Base-by-base conservation (phyloP, 2,329 filamentous ascomycete genomes). In the Colletotrichum lupini region DNA sequence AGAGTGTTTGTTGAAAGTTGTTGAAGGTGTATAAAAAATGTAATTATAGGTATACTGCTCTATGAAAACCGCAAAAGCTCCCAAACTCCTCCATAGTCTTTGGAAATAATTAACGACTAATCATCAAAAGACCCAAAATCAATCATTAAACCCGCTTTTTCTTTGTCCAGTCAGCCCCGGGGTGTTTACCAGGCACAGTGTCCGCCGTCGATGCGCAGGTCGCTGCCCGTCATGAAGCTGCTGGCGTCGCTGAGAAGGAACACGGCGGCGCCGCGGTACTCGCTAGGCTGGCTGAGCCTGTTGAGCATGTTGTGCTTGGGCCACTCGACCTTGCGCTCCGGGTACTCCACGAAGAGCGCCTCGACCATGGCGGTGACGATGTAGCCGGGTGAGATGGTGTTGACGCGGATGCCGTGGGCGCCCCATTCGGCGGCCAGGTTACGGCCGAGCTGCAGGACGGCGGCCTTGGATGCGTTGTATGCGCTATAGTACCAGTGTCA, bases 351-450 rank as follows among this genome's bases (percentile, higher is more conserved):
- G 78, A 98, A 97, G 37, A 97, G 88, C 71, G 90, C 89, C 80
- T 94, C 90, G 1, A 96, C 94, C 95, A 98, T 97, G 62, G 92
- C 90, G 1, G 93, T 95, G 26, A 93, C 89, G 78, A 95, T 94
- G 80, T 95, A 95, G 9, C 94, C 94, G 0, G 94, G 93, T 24
- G 92, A 94, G 75, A 97, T 89, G 16, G 92, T 95, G 84, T 97
- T 96, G 74, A 96, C 92, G 2, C 94, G 90, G 78, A 97, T 95
- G 49, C 90, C 91, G 80, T 93, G 83, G 76, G 86, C 81, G 59
- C 92, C 93, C 93, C 93, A 95, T 81, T 95, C 93, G 11, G 89
- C 83, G 1, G 93, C 93, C 9, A 95, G 86, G 80, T 92, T 94
- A 71, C 92, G 90, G 0, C 83, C 90, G 1, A 95, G 88, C 82